Evolutionary conservation across 202 grass and related monocot species (phyloP), one percentile per base, ranked within the genome.

Genomic region (Dendrocalamus latiflorus): DNA sequence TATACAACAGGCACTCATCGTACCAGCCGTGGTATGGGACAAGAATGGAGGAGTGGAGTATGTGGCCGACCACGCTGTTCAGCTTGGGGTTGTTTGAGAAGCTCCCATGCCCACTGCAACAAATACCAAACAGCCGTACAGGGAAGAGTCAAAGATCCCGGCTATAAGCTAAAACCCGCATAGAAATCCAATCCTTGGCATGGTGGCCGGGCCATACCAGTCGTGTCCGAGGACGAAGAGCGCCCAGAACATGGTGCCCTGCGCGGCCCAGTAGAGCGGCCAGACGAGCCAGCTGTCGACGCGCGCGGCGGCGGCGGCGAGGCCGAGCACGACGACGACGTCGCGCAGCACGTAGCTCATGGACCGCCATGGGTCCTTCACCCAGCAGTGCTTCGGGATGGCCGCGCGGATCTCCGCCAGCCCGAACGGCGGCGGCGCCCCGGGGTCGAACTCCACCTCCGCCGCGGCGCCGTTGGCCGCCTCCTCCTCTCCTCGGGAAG

Each of bases 241-340:
- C 49, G 93, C 95, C 95, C 95, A 98, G 86, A 98, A 98, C 95
- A 98, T 93, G 77, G 95, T 98, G 6, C 95, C 95, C 88, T 98
- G 95, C 50, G 95, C 95, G 68, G 90, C 89, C 95, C 95, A 98
- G 86, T 98, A 98, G 57, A 98, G 89, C 33, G 95, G 95, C 95
- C 95, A 98, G 51, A 91, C 82, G 72, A 95, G 68, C 95, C 93
- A 95, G 86, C 82, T 93, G 79, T 98, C 86, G 73, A 87, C 3
- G 64, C 84, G 82, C 61, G 92, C 89, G 11, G 95, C 95, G 34
- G 91, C 89, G 0, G 93, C 95, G 59, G 95, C 95, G 57, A 98
- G 85, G 26, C 91, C 95, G 25, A 98, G 78, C 49, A 98, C 95
- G 51, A 91, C 84, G 13, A 86, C 50, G 17, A 95, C 85, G 79